Percentiles rank a stretch among this genome's conserved stretches.
These are phyloP conservation scores for Calcarisporium arbuscula DNA, from an alignment of 2,329 filamentous ascomycete species.

Conservation along the genomic window DNA sequence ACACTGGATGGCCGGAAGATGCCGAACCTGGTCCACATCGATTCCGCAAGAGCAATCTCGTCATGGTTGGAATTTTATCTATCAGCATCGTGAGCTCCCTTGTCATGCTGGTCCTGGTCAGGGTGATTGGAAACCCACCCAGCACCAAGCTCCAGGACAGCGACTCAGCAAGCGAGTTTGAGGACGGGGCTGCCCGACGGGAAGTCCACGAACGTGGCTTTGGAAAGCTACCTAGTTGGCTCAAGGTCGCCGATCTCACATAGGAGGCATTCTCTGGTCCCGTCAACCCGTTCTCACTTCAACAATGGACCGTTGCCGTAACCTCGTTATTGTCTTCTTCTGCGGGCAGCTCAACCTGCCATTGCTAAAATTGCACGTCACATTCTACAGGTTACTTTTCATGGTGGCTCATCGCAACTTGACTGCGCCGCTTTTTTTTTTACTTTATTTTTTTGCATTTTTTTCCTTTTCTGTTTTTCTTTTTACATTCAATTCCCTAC, in stretches of 20 bases:
- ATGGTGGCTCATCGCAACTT: conserved; percentile 1
- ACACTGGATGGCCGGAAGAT: conserved; percentile 79
- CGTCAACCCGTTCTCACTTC: too few relatives aligned
- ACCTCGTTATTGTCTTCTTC: too few relatives aligned
- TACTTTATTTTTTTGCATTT: conserved; percentile 7
- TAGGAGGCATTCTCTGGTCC: conserved; percentile 11
- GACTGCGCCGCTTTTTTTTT: neutral
- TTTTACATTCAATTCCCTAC: conserved; percentile 3
- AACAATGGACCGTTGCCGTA: too few relatives aligned
- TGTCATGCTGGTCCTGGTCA: conserved; percentile 62
- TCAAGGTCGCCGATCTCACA: conserved; percentile 22
- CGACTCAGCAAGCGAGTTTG: conserved; percentile 38
- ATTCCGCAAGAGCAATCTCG: conserved; percentile 77
- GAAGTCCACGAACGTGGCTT: conserved; percentile 55
- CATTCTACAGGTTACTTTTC: conserved; percentile 13
- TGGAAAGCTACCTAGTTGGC: conserved; percentile 32
- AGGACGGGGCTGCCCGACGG: conserved; percentile 55
- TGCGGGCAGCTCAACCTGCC: conserved; percentile 32
- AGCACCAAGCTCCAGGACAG: conserved; percentile 37
- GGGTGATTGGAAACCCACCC: conserved; percentile 46
- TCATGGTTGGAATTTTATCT: conserved; percentile 80
- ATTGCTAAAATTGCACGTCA: conserved; percentile 10
- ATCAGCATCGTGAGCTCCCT: conserved; percentile 69
- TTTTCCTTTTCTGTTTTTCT: conserved; percentile 6
- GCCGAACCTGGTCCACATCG: conserved; percentile 59